A percentile compares a stretch with the other conserved stretches of the same genome.
phyloP scores from a whole-genome alignment of 805 yeast genomes.

The Barnettozyma pratensis region DNA sequence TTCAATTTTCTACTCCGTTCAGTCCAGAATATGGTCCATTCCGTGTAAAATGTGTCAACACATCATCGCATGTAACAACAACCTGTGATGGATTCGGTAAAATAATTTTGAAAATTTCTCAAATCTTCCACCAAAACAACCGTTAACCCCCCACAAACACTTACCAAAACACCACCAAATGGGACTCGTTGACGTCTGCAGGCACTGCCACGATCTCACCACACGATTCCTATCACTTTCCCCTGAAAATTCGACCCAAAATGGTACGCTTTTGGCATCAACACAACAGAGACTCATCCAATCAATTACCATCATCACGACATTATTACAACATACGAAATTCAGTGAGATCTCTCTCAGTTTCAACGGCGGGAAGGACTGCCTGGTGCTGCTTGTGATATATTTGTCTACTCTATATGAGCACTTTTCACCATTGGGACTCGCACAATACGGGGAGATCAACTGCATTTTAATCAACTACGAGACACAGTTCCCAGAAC shows the following conservation, averaged over 20 bases:
- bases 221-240: not conserved
- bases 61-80: no score
- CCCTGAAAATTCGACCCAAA: not conserved
- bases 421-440: constrained; percentile 13
- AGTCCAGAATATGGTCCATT: no score
- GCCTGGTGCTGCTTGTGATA: constrained; percentile 79
- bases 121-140: not conserved
- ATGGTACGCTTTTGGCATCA: not conserved
- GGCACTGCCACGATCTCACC: not conserved
- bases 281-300: constrained; percentile 3
- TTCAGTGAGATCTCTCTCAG: constrained; percentile 63
- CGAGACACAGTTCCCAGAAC: constrained; percentile 65
- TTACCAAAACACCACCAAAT: not conserved
- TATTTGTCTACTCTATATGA: constrained; percentile 53
- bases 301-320: constrained; percentile 1
- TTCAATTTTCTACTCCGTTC: not conserved
- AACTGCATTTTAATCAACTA: constrained; percentile 72
- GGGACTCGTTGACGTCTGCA: constrained; percentile 4
- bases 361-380: constrained; percentile 96
- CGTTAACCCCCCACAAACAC: no score
- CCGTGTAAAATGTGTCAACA: no score
- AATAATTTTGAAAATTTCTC: not conserved
- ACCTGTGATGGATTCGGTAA: no score
- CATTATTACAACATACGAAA: constrained; percentile 6
- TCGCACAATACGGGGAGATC: constrained; percentile 28